Evolutionary conservation across 179 eudicot species (phyloP).

Genomic region (Vitellaria paradoxa): DNA sequence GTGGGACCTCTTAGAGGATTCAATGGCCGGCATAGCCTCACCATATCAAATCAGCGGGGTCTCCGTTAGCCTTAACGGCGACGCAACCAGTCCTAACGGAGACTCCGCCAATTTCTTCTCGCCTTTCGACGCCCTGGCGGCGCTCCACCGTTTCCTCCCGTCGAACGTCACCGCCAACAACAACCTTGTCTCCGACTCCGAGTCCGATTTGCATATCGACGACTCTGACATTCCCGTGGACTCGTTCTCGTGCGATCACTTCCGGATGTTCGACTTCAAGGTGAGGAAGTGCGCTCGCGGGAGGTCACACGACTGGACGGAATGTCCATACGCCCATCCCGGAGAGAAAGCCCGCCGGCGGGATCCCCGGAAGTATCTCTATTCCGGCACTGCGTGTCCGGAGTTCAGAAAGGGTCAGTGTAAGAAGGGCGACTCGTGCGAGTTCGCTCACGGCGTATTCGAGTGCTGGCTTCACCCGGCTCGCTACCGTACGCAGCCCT

Average conservation of each 20-base stretch:
- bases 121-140: conserved; percentile 35
- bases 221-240: conserved; percentile 41
- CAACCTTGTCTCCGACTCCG: conserved; percentile 23
- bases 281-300: conserved; percentile 63
- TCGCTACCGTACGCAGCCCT: conserved; percentile 81
- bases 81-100: conserved; percentile 26
- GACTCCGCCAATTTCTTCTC: conserved; percentile 7
- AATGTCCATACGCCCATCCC: conserved; percentile 82
- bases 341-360: conserved; percentile 89
- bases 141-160: conserved; percentile 50
- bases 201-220: conserved; percentile 14
- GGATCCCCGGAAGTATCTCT: conserved; percentile 63
- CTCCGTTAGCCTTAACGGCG: conserved; percentile 3
- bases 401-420: conserved; percentile 74
- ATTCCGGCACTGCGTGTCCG: conserved; percentile 70
- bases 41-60: neutral
- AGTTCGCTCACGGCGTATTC: conserved; percentile 84
- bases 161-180: conserved; percentile 25
- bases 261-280: conserved; percentile 81
- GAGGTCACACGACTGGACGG: conserved; percentile 91
- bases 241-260: conserved; percentile 63
- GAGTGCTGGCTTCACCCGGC: conserved; percentile 95
- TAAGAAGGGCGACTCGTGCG: conserved; percentile 66
- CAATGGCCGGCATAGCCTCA: conserved; percentile 16
- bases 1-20: conserved; percentile 49